phyloP scores from a whole-genome alignment of 345 rosid species.

The Aquilaria yunnanensis region DNA sequence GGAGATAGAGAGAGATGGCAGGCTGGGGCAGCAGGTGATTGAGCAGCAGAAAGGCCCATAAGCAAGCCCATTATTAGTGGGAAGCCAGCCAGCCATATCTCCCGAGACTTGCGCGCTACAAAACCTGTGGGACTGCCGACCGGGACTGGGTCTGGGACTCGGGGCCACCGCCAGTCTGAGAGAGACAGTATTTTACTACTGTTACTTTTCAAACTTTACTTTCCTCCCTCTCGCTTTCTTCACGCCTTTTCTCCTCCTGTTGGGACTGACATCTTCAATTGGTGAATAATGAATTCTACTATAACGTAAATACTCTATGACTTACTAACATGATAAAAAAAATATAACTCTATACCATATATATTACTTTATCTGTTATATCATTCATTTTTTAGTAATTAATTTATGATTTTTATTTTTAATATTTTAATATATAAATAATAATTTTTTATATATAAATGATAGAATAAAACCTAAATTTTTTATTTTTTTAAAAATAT shows the following conservation, averaged over 20 bases:
- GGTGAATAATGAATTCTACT: neutral
- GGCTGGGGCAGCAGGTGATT: neutral
- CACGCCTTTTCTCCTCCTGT: neutral
- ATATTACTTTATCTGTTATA: no score
- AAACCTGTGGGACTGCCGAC: neutral
- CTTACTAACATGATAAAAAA: no score
- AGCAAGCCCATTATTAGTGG: neutral
- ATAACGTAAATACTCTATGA: no score
- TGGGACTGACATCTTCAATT: neutral
- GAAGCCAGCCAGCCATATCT: conserved; percentile 4
- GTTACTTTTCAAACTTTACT: neutral
- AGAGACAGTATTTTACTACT: conserved; percentile 5
- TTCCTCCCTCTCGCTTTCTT: conserved; percentile 1
- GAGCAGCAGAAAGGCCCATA: conserved; percentile 11
- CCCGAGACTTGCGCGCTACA: conserved; percentile 47
- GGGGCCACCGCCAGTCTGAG: conserved; percentile 3
- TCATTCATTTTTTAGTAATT: no score
- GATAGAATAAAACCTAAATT: no score
- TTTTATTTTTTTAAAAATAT: no score
- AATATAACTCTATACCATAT: no score
- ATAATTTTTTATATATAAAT: no score
- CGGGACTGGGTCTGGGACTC: no score
- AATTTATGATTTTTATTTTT: no score
- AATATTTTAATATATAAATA: no score
- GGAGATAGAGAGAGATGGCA: no score